Conservation (phyloP, 768 basidiomycete species). For the Lactarius quietus region DNA sequence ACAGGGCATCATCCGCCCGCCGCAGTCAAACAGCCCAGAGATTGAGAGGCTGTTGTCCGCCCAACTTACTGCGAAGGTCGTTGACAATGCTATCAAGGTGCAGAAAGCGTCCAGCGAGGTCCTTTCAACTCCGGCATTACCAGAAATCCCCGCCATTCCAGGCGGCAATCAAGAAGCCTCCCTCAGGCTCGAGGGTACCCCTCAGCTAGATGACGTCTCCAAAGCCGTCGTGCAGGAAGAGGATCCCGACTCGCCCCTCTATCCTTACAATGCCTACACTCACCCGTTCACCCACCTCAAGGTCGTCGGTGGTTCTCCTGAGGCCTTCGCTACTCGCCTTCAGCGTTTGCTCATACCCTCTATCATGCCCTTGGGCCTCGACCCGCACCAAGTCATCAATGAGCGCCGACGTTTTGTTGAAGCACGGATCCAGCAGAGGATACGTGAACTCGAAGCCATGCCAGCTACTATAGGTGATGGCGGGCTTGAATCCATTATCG, state of each 20-base stretch:
- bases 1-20: constrained; percentile 65
- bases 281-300: constrained; percentile 82
- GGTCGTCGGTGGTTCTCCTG: constrained; percentile 53
- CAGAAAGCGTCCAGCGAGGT: constrained; percentile 48
- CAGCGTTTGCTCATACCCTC: constrained; percentile 84
- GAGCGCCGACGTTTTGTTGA: constrained; percentile 92
- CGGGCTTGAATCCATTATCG: constrained; percentile 50
- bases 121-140: constrained; percentile 26
- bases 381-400: constrained; percentile 85
- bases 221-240: constrained; percentile 78
- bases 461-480: constrained; percentile 81
- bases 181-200: constrained; percentile 54
- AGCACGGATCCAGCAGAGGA: constrained; percentile 82
- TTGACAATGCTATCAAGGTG: constrained; percentile 73
- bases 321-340: constrained; percentile 64
- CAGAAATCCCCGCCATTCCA: constrained; percentile 11
- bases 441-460: constrained; percentile 78
- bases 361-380: constrained; percentile 86
- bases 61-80: constrained; percentile 57
- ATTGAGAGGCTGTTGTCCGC: constrained; percentile 63
- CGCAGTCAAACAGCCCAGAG: constrained; percentile 56
- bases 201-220: constrained; percentile 57
- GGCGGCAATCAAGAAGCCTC: constrained; percentile 30
- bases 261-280: constrained; percentile 88
- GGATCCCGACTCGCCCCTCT: constrained; percentile 73